phyloP scores from a whole-genome alignment of 225 moss, liverwort and hornwort genomes.

The Sphagnum contortum region DNA sequence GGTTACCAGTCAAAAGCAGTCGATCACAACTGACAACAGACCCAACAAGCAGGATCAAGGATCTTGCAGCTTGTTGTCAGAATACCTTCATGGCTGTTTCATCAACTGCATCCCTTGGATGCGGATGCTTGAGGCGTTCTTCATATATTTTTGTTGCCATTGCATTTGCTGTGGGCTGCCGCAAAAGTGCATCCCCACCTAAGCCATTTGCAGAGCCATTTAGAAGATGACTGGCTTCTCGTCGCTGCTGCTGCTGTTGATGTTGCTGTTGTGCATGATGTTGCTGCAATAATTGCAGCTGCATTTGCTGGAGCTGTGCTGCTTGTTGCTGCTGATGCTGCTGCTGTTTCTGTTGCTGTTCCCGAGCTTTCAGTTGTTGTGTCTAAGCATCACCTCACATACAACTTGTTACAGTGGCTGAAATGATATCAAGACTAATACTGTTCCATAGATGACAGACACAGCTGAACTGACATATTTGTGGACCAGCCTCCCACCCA shows the following conservation, averaged over 20 bases:
- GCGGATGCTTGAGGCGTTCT: constrained; percentile 92
- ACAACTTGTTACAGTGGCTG: too few species aligned
- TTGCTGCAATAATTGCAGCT: constrained; percentile 60
- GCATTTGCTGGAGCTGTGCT: constrained; percentile 40
- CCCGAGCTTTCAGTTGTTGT: constrained; percentile 87
- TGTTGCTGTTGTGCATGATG: constrained; percentile 56
- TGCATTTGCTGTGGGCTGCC: constrained; percentile 92
- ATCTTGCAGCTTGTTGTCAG: too few species aligned
- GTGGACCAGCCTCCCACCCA: too few species aligned
- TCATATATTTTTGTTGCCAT: constrained; percentile 99
- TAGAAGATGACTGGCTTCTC: constrained; percentile 79
- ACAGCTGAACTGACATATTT: too few species aligned
- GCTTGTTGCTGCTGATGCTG: constrained; percentile 51
- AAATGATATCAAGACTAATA: too few species aligned
- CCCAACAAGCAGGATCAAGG: too few species aligned
- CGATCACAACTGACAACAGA: too few species aligned
- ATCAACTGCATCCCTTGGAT: constrained; percentile 80
- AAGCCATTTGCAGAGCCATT: constrained; percentile 90
- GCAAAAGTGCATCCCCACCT: constrained; percentile 73
- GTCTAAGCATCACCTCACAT: constrained; percentile 30
- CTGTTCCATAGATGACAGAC: too few species aligned
- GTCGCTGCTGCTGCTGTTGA: constrained; percentile 43
- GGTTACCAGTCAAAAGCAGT: too few species aligned
- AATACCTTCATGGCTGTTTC: constrained; percentile 97
- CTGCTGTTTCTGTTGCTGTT: constrained; percentile 48